A percentile compares a stretch with the other conserved stretches of the same genome.
Evolutionary conservation across 768 basidiomycete genomes (phyloP).

Genomic region (Daedaleopsis nitida): DNA sequence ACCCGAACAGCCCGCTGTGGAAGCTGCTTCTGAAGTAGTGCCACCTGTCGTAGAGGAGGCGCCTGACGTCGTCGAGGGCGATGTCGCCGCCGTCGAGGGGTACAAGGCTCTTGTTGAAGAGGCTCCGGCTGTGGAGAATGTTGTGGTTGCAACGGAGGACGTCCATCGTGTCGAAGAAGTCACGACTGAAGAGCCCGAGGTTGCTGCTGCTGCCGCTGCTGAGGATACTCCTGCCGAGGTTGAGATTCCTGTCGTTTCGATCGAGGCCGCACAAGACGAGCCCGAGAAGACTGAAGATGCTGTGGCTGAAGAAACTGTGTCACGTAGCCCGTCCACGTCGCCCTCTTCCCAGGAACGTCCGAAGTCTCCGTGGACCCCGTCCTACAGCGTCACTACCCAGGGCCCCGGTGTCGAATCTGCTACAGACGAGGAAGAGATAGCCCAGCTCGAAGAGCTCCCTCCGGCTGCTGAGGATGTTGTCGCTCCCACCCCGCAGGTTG

Average conservation of each 20-base stretch:
- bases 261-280: constrained; percentile 13
- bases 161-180: neutral
- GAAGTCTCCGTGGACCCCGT: constrained; percentile 54
- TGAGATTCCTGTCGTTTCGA: constrained; percentile 7
- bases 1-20: neutral
- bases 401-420: constrained; percentile 33
- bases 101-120: neutral
- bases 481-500: constrained; percentile 7
- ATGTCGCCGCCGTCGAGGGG: neutral
- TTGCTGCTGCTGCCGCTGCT: neutral
- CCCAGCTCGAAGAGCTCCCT: constrained; percentile 24
- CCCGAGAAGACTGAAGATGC: neutral
- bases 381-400: constrained; percentile 52
- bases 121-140: neutral
- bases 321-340: constrained; percentile 13
- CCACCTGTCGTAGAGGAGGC: neutral
- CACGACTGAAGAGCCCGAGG: neutral
- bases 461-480: constrained; percentile 11
- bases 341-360: constrained; percentile 37
- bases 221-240: neutral
- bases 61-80: neutral
- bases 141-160: neutral
- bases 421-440: constrained; percentile 23
- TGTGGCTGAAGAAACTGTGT: constrained; percentile 10
- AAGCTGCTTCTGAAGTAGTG: constrained; percentile 1